phyloP scores from a whole-genome alignment of 1,284 basidiomycete genomes.

The Pyrrhoderma noxium region DNA sequence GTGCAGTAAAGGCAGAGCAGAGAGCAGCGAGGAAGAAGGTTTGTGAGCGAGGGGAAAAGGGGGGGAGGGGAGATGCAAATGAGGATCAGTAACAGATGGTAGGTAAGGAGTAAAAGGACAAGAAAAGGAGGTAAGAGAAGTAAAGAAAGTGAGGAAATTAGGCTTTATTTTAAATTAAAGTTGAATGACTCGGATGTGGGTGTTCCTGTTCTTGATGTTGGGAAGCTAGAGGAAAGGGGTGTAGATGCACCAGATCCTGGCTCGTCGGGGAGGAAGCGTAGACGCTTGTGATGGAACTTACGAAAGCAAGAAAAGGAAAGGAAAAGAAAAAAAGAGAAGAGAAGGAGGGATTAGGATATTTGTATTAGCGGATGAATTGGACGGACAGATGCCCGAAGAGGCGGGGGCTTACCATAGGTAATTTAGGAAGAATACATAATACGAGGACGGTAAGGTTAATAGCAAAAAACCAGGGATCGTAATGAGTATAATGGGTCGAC shows the following conservation, averaged over 20 bases:
- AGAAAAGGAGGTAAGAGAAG: no score
- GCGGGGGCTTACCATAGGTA: constrained; percentile 65
- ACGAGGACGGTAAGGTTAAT: constrained; percentile 86
- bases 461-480: constrained; percentile 87
- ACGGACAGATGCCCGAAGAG: neutral
- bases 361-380: neutral
- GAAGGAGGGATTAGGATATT: neutral
- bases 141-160: no score
- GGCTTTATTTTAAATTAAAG: no score
- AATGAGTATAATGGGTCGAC: constrained; percentile 97
- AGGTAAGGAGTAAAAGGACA: no score
- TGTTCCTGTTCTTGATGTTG: constrained; percentile 19
- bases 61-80: no score
- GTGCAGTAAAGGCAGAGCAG: no score
- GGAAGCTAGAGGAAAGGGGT: constrained; percentile 50
- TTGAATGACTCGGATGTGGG: neutral
- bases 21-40: no score
- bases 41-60: no score
- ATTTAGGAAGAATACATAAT: constrained; percentile 87
- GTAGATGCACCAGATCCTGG: constrained; percentile 53
- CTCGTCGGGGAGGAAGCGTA: constrained; percentile 62
- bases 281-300: constrained; percentile 72
- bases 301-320: constrained; percentile 9
- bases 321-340: constrained; percentile 4
- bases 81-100: no score